Conservation (phyloP, 164 flowering plant species). For the Tinospora cordifolia region DNA sequence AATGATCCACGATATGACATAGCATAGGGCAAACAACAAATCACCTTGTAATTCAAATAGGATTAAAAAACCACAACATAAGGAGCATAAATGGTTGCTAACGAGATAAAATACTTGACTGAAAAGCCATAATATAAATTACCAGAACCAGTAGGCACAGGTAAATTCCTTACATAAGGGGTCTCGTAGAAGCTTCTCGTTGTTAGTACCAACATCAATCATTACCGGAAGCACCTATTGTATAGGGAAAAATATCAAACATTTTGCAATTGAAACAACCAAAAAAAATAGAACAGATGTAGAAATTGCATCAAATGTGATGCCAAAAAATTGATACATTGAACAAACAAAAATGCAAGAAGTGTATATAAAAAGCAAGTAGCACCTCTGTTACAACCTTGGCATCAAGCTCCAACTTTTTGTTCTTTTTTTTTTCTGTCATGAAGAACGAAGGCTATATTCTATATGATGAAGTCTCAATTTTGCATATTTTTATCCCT, state of each 20-base stretch:
- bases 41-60: not conserved
- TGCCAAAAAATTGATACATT: not conserved
- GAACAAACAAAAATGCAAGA: not conserved
- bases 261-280: not conserved
- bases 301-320: not conserved
- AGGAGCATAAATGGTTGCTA: not conserved
- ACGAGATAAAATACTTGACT: not conserved
- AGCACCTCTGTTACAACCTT: not conserved
- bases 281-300: not conserved
- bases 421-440: too few relatives aligned
- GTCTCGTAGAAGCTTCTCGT: constrained; percentile 78
- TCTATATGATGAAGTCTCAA: too few relatives aligned
- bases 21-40: not conserved
- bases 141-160: not conserved
- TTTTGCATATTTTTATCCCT: too few relatives aligned
- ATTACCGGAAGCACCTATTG: constrained; percentile 88
- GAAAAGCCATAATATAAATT: not conserved
- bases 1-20: not conserved
- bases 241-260: not conserved
- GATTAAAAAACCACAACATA: not conserved
- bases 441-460: too few relatives aligned
- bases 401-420: too few relatives aligned
- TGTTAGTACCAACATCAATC: constrained; percentile 99
- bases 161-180: constrained; percentile 66
- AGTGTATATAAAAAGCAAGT: not conserved